Base-by-base conservation (phyloP, 768 basidiomycete genomes). In the Amanita molliuscula region DNA sequence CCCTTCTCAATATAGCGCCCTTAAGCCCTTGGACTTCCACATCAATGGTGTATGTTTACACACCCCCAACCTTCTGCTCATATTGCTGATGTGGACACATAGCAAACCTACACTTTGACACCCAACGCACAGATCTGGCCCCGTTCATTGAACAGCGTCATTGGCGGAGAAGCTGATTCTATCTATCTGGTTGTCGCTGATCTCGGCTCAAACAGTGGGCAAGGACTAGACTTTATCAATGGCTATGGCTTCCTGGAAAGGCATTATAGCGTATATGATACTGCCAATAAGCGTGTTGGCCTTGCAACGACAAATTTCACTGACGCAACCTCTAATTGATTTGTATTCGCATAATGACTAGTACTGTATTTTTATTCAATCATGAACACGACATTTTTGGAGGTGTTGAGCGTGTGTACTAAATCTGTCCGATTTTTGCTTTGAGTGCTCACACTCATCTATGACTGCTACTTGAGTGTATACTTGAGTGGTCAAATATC, bases 71-170 rank as follows among this genome's bases (percentile, higher is more conserved):
- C 25, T 21, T 0, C 67, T 15, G 59, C 78, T 48, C 54, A 74
- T 60, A 72, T 65, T 21, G 16, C 6, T 18, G 3, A 26, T 6
- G 3, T 2, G 8, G 29, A 18, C 25, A 9, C 38, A 42, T 26
- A 79, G 74, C 64, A 63, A 13, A 72, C 71, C 7, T 81, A 71
- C 57, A 76, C 77, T 61, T 55, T 85, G 51, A 78, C 76, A 3
- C 61, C 77, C 11, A 80, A 83, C 56, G 82, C 78, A 3, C 83
- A 87, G 69, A 77, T 81, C 53, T 85, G 82, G 79, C 82, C 82
- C 1, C 76, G 79, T 46, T 58, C 67, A 3, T 66, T 78, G 51
- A 84, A 86, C 65, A 62, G 66, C 11, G 63, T 64, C 29, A 71
- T 87, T 13, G 81, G 81, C 49, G 84, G 84, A 42, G 59, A 65